phyloP scores from a whole-genome alignment of 164 flowering plant genomes.

The Buxus sempervirens region DNA sequence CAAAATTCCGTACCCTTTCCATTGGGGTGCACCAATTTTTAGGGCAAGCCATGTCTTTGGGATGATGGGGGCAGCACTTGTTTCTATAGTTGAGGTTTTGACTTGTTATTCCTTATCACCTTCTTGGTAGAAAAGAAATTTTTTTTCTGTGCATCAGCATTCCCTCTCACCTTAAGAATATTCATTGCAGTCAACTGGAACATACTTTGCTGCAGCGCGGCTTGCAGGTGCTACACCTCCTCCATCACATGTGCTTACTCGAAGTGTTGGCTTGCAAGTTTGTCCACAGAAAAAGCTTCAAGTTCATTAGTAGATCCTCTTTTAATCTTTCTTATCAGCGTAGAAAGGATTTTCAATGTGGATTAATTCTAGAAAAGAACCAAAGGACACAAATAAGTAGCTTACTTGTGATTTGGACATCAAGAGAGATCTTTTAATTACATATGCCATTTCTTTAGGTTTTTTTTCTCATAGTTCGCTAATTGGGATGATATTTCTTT shows the following conservation, averaged over 20 bases:
- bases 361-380: background rate
- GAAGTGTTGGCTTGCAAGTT: constrained; percentile 93
- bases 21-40: constrained; percentile 94
- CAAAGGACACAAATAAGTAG: background rate
- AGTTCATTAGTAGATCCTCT: background rate
- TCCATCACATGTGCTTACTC: constrained; percentile 71
- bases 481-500: too few species aligned
- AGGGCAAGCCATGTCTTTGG: constrained; percentile 92
- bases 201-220: constrained; percentile 84
- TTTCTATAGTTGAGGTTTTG: constrained; percentile 79
- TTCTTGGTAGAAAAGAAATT: background rate
- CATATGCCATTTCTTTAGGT: too few species aligned
- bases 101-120: background rate
- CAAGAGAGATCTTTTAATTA: background rate
- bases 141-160: background rate
- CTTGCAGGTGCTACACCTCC: constrained; percentile 96
- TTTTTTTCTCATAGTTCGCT: too few species aligned
- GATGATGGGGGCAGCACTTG: constrained; percentile 95
- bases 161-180: background rate
- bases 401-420: background rate
- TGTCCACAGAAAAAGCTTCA: background rate
- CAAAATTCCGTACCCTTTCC: constrained; percentile 89
- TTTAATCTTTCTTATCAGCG: background rate
- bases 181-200: constrained; percentile 74
- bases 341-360: background rate